Evolutionary conservation across 1,284 basidiomycete genomes (phyloP), one percentile per base, ranked within the genome.

Genomic region (Malassezia brasiliensis): DNA sequence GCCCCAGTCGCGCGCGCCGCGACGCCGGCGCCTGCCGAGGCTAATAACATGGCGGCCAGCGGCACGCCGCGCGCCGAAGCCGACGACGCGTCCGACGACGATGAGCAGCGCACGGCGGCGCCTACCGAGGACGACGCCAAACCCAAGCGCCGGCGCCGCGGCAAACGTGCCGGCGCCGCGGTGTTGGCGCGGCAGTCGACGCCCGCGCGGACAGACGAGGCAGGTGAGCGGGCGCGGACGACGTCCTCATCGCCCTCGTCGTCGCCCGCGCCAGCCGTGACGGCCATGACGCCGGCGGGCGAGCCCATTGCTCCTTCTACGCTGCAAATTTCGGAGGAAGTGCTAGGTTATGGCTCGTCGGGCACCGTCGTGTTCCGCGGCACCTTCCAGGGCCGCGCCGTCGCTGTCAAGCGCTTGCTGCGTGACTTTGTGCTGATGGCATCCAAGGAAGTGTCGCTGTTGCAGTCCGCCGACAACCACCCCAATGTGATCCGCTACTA

Each of bases 401-500:
- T 98, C 1, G 93, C 93, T 5, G 91, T 98, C 60, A 98, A 98
- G 77, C 86, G 94, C 0, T 81, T 98, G 12, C 81, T 98, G 25
- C 86, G 86, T 65, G 91, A 96, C 75, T 98, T 96, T 72, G 89
- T 94, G 47, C 90, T 89, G 0, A 83, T 98, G 32, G 91, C 93
- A 1, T 83, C 86, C 9, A 87, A 93, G 53, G 94, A 98, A 79
- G 91, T 96, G 22, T 85, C 84, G 70, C 83, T 98, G 40, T 80
- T 98, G 2, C 91, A 96, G 72, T 88, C 87, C 10, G 69, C 72
- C 38, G 94, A 98, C 77, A 90, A 96, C 74, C 94, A 98, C 69
- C 90, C 90, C 5, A 96, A 98, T 76, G 91, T 98, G 67, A 93
- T 98, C 63, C 84, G 93, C 59, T 76, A 98, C 76, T 98, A 90